phyloP scores from a whole-genome alignment of 73 alveolate species.

The Strombidium stylifer region DNA sequence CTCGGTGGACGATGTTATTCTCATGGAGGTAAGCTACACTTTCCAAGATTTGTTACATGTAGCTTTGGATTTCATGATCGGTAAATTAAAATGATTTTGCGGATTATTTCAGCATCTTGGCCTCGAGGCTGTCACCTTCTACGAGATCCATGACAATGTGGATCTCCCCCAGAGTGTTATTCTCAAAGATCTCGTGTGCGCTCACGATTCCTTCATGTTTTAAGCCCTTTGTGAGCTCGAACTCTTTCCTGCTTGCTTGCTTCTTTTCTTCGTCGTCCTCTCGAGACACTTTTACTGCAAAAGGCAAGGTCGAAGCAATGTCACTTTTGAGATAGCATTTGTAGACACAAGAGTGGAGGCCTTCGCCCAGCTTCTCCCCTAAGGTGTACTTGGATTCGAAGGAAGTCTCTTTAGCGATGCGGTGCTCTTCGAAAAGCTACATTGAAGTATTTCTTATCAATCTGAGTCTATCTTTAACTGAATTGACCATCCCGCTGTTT shows the following conservation, averaged over 20 bases:
- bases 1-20: conserved; percentile 68
- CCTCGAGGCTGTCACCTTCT: conserved; percentile 33
- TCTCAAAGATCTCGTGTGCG: conserved; percentile 20
- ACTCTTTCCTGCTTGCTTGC: conserved; percentile 31
- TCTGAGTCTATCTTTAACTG: no score
- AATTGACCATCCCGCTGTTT: no score
- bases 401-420: background rate
- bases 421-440: no score
- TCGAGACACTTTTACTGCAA: conserved; percentile 40
- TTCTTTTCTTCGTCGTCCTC: conserved; percentile 38
- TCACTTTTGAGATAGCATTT: conserved; percentile 14
- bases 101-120: conserved; percentile 6
- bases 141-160: conserved; percentile 45
- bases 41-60: conserved; percentile 46
- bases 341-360: conserved; percentile 30
- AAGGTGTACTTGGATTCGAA: conserved; percentile 4
- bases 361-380: conserved; percentile 7
- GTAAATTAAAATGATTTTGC: conserved; percentile 12
- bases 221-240: conserved; percentile 22
- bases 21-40: conserved; percentile 63
- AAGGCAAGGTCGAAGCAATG: background rate
- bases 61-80: conserved; percentile 43
- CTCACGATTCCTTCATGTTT: conserved; percentile 31
- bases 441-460: no score
- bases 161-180: conserved; percentile 4